Conservation (phyloP, 805 yeast genomes). For the Candida rishiriensis region DNA sequence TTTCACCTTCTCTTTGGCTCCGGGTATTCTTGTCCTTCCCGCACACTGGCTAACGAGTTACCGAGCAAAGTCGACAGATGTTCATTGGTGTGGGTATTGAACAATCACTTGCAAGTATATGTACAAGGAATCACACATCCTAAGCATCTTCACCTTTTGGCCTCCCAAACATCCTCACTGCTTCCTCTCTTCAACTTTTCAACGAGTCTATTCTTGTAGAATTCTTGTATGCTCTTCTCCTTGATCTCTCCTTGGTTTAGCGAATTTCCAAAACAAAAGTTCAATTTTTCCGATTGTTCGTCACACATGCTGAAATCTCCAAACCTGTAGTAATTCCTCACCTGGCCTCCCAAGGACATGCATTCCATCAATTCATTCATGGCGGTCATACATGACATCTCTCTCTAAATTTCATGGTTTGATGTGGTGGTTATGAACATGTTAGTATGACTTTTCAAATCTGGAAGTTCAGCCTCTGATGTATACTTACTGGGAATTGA, state of each 20-base stretch:
- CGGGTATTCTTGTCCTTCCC: no score
- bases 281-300: conserved; percentile 65
- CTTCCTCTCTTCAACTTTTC: conserved; percentile 64
- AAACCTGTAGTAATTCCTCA: conserved; percentile 76
- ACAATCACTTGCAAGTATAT: no score
- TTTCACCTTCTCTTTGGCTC: no score
- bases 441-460: no score
- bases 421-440: not conserved
- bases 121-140: no score
- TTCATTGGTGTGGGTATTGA: no score
- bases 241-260: conserved; percentile 52
- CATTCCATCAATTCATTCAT: conserved; percentile 84
- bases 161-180: conserved; percentile 83
- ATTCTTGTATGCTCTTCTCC: conserved; percentile 54
- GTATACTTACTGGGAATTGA: conserved; percentile 29
- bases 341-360: conserved; percentile 87
- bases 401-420: conserved; percentile 18
- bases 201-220: conserved; percentile 59
- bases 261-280: conserved; percentile 67
- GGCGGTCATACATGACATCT: conserved; percentile 71
- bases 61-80: no score
- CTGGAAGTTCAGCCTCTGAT: not conserved
- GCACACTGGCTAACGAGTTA: no score
- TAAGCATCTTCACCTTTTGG: conserved; percentile 10
- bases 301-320: conserved; percentile 75